phyloP scores from a whole-genome alignment of 2,329 filamentous ascomycete species.

The Penicillium sumatraense region DNA sequence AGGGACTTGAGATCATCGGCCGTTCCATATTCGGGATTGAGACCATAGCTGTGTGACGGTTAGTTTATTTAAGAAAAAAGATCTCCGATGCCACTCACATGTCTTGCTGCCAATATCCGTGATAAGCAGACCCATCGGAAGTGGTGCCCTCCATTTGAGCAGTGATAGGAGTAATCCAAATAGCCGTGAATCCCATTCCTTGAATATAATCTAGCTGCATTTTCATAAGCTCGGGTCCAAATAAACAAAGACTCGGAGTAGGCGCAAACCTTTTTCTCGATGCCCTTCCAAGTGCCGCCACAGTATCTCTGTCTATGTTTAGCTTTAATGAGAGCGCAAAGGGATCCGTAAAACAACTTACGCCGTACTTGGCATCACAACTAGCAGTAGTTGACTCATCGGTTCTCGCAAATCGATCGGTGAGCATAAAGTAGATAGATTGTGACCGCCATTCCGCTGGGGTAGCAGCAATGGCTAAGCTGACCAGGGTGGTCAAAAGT shows the following conservation, averaged over 20 bases:
- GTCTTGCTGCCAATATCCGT: constrained; percentile 56
- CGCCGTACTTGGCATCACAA: constrained; percentile 33
- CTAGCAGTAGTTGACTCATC: constrained; percentile 43
- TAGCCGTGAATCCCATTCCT: constrained; percentile 52
- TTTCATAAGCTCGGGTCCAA: not conserved
- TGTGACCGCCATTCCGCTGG: constrained; percentile 46
- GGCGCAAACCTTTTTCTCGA: constrained; percentile 39
- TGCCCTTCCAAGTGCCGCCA: constrained; percentile 55
- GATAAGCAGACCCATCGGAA: constrained; percentile 49
- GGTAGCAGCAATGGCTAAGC: constrained; percentile 34
- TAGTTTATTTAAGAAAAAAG: not conserved
- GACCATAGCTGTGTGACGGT: constrained; percentile 39
- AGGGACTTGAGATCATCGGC: constrained; percentile 63
- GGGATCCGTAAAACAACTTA: constrained; percentile 9
- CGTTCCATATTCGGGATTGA: constrained; percentile 66
- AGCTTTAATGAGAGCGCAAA: not conserved
- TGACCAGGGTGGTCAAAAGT: constrained; percentile 24
- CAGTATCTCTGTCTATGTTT: constrained; percentile 43
- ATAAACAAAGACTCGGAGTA: not conserved
- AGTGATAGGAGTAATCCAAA: constrained; percentile 55
- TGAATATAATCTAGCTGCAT: constrained; percentile 53
- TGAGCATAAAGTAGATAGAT: constrained; percentile 53
- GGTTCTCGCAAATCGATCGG: constrained; percentile 50
- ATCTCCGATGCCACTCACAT: constrained; percentile 27
- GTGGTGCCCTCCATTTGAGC: constrained; percentile 40